phyloP scores from a whole-genome alignment of 2,329 filamentous ascomycete species.

The Alternaria brassicicola region DNA sequence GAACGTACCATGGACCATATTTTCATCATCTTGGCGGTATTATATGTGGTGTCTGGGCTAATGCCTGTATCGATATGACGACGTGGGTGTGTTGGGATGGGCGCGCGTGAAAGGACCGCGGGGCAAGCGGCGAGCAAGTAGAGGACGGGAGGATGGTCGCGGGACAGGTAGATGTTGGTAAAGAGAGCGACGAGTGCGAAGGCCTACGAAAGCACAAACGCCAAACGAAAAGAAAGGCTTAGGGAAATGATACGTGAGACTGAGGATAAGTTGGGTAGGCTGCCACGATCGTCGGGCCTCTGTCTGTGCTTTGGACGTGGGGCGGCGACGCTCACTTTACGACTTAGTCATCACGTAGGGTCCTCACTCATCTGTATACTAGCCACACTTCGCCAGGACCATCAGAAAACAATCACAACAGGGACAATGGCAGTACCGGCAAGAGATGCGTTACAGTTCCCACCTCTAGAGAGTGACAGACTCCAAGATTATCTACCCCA shows the following conservation, averaged over 20 bases:
- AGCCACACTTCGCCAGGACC: not conserved
- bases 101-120: conserved; percentile 20
- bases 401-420: not conserved
- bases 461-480: conserved; percentile 53
- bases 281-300: conserved; percentile 24
- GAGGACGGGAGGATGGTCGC: not conserved
- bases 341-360: conserved; percentile 15
- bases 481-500: conserved; percentile 59
- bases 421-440: conserved; percentile 11
- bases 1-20: conserved; percentile 94
- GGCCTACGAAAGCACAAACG: conserved; percentile 17
- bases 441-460: conserved; percentile 48
- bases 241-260: conserved; percentile 11
- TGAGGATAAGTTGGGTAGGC: conserved; percentile 16
- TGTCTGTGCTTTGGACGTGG: conserved; percentile 19
- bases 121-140: conserved; percentile 14
- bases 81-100: conserved; percentile 21
- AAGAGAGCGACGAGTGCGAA: not conserved
- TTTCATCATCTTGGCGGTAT: conserved; percentile 80
- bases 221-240: conserved; percentile 19
- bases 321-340: conserved; percentile 14
- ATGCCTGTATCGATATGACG: conserved; percentile 12
- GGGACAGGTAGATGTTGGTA: not conserved
- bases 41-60: conserved; percentile 17
- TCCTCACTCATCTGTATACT: not conserved